A percentile compares a stretch with the other conserved stretches of the same genome.
Evolutionary conservation across 2,329 filamentous ascomycete species (phyloP).

Genomic region (Cyphellophora europaea): DNA sequence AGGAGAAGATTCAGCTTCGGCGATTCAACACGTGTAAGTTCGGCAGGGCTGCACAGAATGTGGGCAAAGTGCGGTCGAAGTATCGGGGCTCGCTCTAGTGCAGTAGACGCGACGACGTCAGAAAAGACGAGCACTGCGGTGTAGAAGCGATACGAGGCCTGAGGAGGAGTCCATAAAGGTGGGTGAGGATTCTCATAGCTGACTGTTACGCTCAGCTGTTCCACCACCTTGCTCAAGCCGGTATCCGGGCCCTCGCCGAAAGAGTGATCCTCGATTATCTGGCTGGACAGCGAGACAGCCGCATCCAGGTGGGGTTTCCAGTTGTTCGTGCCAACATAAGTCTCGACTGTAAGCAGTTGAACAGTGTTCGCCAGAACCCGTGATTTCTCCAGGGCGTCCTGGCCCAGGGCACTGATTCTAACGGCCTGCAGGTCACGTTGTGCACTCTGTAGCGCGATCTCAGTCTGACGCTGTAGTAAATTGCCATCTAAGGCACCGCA

Average conservation of each 20-base stretch:
- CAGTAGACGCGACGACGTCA: conserved; percentile 28
- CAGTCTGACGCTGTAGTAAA: conserved; percentile 6
- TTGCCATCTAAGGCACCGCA: conserved; percentile 4
- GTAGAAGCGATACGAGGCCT: conserved; percentile 28
- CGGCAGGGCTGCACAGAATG: conserved; percentile 24
- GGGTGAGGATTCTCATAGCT: background rate
- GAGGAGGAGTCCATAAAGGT: conserved; percentile 24
- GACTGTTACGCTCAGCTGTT: background rate
- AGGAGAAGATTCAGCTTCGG: conserved; percentile 35
- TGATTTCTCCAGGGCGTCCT: conserved; percentile 12
- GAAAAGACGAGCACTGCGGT: conserved; percentile 25
- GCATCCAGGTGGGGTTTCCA: conserved; percentile 26
- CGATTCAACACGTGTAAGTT: background rate
- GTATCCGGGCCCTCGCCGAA: conserved; percentile 5
- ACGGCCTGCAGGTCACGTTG: conserved; percentile 18
- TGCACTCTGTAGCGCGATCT: conserved; percentile 10
- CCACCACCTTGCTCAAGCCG: background rate
- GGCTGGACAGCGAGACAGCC: conserved; percentile 23
- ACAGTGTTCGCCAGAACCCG: conserved; percentile 26
- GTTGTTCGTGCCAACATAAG: conserved; percentile 23
- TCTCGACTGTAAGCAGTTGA: conserved; percentile 26
- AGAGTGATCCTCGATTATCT: conserved; percentile 13
- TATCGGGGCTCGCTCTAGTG: conserved; percentile 22
- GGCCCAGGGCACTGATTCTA: conserved; percentile 1
- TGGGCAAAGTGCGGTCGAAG: conserved; percentile 20